phyloP scores from a whole-genome alignment of 805 yeast genomes.

The Candida nonsorbophila region DNA sequence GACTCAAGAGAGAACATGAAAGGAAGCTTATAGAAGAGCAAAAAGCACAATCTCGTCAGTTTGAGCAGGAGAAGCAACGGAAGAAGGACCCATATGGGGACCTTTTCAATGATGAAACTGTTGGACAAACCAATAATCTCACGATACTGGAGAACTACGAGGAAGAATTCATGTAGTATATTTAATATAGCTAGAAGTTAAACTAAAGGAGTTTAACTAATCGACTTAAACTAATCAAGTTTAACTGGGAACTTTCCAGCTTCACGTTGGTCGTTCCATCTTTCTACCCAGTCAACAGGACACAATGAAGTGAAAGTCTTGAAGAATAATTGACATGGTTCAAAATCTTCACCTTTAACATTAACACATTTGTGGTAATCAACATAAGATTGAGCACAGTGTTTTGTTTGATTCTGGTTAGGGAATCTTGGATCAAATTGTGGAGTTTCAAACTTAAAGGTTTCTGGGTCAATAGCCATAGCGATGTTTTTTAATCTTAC shows the following conservation, averaged over 20 bases:
- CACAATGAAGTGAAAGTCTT: conserved; percentile 84
- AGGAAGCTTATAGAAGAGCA: conserved; percentile 20
- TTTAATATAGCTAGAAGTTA: conserved; percentile 2
- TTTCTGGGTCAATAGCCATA: conserved; percentile 37
- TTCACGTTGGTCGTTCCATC: conserved; percentile 83
- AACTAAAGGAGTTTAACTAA: background rate
- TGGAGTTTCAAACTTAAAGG: conserved; percentile 37
- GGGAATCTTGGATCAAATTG: conserved; percentile 92
- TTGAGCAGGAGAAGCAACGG: conserved; percentile 33
- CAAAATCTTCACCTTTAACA: conserved; percentile 97
- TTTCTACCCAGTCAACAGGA: conserved; percentile 80
- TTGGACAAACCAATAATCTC: conserved; percentile 12
- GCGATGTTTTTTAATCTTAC: too few species aligned
- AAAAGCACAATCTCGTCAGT: conserved; percentile 29
- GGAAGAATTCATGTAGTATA: conserved; percentile 11
- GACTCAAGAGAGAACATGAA: conserved; percentile 35
- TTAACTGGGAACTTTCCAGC: conserved; percentile 44
- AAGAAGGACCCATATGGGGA: conserved; percentile 29
- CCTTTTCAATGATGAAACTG: conserved; percentile 26
- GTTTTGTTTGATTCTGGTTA: conserved; percentile 94
- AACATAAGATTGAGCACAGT: conserved; percentile 96
- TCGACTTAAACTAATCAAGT: conserved; percentile 15
- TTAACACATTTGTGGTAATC: conserved; percentile 97
- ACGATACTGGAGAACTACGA: conserved; percentile 11
- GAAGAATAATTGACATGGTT: conserved; percentile 94